Conservation (phyloP, 2,329 filamentous ascomycete species). For the Nemania sp. region DNA sequence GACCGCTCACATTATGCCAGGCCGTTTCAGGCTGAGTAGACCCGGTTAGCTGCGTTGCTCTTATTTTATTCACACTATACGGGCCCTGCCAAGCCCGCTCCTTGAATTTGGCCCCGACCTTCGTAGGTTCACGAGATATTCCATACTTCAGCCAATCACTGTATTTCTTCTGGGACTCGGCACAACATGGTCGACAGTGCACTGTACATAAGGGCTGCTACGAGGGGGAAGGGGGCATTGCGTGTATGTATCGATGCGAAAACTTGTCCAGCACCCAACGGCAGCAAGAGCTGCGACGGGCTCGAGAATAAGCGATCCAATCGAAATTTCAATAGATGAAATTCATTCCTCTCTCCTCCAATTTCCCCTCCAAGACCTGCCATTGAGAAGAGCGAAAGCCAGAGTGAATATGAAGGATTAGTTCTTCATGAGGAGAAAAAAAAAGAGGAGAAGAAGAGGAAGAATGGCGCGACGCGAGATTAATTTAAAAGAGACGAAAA, state of each 20-base stretch:
- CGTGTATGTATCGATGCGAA: conserved; percentile 43
- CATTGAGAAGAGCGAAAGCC: conserved; percentile 59
- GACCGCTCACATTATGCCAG: no score
- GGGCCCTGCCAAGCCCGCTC: no score
- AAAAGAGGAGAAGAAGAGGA: conserved; percentile 31
- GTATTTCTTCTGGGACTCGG: no score
- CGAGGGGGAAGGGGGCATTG: background rate
- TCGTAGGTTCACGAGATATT: no score
- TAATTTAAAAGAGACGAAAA: background rate
- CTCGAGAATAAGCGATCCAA: conserved; percentile 63
- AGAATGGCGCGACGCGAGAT: background rate
- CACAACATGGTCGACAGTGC: no score
- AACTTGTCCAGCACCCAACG: conserved; percentile 45
- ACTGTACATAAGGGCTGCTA: background rate
- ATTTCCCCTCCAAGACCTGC: conserved; percentile 69
- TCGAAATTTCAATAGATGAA: conserved; percentile 48
- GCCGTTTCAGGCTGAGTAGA: no score
- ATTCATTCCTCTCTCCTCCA: conserved; percentile 62
- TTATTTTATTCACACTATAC: no score
- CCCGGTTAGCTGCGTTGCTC: no score
- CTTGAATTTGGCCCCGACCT: no score
- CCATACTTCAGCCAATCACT: no score
- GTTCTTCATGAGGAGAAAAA: conserved; percentile 47
- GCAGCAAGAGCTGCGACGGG: conserved; percentile 43
- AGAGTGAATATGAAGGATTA: conserved; percentile 70